Base-by-base conservation (phyloP, 2,329 filamentous ascomycete genomes). In the Arthrobotrys conoides region DNA sequence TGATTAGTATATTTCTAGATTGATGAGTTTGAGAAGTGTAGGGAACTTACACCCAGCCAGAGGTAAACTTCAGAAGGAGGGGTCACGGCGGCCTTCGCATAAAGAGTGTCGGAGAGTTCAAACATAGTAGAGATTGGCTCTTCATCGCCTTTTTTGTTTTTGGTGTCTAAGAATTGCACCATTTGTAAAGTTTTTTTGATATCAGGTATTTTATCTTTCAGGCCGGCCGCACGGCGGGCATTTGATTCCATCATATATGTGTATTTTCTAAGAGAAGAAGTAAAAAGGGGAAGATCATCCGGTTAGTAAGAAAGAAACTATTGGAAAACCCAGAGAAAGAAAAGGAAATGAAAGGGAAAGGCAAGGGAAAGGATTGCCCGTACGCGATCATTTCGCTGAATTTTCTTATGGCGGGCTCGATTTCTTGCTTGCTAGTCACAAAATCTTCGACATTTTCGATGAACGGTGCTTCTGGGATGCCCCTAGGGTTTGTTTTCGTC, bases 161-260 rank as follows among this genome's bases (percentile, higher is more conserved):
- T 89, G 76, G 90, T 88, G 86, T 93, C 91, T 80, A 99, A 84
- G 83, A 98, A 98, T 73, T 87, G 88, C 64, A 98, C 95, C 18
- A 93, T 96, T 77, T 98, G 95, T 76, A 98, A 86, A 0, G 96
- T 98, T 87, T 97, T 97, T 83, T 93, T 91, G 81, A 99, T 98
- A 84, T 99, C 96, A 0, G 96, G 96, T 81, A 99, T 94, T 87
- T 98, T 99, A 83, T 97, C 94, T 83, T 91, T 92, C 71, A 99
- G 87, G 1, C 94, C 94, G 3, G 88, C 87, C 67, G 92, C 91
- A 59, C 96, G 90, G 80, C 93, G 89, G 84, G 97, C 92, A 76
- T 96, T 92, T 85, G 97, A 98, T 84, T 92, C 88, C 86, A 98
- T 94, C 96, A 99, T 99, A 86, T 98, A 99, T 85, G 98, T 96